Base-by-base conservation (phyloP, 345 rosid genomes). In the Lagerstroemia speciosa region DNA sequence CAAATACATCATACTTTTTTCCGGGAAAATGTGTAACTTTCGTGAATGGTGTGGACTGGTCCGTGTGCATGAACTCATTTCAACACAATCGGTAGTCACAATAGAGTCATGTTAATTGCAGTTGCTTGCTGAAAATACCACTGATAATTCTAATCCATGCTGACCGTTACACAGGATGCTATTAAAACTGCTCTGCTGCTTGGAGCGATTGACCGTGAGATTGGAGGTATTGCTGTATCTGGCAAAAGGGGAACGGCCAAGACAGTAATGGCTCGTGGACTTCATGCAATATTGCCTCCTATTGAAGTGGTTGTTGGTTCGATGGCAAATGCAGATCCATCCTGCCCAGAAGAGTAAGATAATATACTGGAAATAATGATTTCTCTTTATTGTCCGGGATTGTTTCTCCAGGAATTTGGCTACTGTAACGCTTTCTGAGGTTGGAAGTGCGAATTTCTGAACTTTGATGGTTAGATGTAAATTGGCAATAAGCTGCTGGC, bases 201-300 rank as follows among this genome's bases (percentile, higher is more conserved):
- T 74, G 97, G 99, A 1, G 99, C 97, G 41, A 87, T 80, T 82
- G 99, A 93, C 75, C 91, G 91, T 69, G 96, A 86, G 66, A 83
- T 93, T 69, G 96, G 98, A 71, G 97, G 98, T 72, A 87, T 91
- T 76, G 97, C 95, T 62, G 83, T 93, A 32, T 87, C 89, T 63
- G 97, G 96, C 67, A 89, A 76, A 71, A 84, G 99, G 78, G 99
- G 95, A 68, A 93, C 96, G 63, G 96, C 97, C 67, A 93, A 91
- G 81, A 91, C 97, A 19, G 79, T 93, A 43, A 89, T 93, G 97
- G 97, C 97, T 16, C 90, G 99, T 67, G 99, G 99, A 11, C 70
- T 91, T 67, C 96, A 93, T 75, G 96, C 86, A 3, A 76, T 93
- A 70, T 82, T 93, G 66, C 97, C 99, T 1, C 97, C 96, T 69